phyloP scores from a whole-genome alignment of 306 rosid genomes.

The Canavalia ensiformis region DNA sequence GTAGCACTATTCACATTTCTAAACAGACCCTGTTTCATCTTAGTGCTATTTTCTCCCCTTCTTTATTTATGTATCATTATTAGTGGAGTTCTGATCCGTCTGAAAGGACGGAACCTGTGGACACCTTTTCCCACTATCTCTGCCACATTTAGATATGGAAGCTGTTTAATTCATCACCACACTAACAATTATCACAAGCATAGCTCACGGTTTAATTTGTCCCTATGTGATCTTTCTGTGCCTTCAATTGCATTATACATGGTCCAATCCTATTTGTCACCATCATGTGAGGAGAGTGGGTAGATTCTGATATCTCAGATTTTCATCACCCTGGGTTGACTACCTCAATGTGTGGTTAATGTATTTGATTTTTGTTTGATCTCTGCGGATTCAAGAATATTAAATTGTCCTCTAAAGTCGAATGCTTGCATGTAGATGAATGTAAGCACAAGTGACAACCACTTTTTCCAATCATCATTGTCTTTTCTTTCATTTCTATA shows the following conservation, averaged over 20 bases:
- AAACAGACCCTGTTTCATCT: background rate
- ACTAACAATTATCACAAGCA: background rate
- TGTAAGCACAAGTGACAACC: conserved; percentile 35
- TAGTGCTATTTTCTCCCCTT: conserved; percentile 1
- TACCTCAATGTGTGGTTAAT: background rate
- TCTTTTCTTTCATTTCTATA: no score
- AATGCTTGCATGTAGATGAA: background rate
- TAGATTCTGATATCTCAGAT: conserved; percentile 10
- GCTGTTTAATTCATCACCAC: background rate
- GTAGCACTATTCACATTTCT: background rate
- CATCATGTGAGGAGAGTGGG: background rate
- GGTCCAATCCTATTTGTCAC: background rate
- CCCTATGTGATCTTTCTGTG: background rate
- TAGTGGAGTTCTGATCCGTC: conserved; percentile 37
- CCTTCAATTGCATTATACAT: conserved; percentile 9
- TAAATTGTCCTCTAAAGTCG: conserved; percentile 29
- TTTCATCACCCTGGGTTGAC: background rate
- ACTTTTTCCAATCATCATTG: background rate
- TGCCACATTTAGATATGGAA: background rate
- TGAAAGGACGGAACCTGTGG: conserved; percentile 31
- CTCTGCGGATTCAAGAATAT: background rate
- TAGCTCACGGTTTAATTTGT: conserved; percentile 5
- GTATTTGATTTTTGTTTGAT: conserved; percentile 13
- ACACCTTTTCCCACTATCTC: conserved; percentile 28
- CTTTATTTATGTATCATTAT: conserved; percentile 27